These are phyloP conservation scores for Akanthomyces lecanii DNA, from an alignment of 2,329 filamentous ascomycete species.

Conservation along the genomic window DNA sequence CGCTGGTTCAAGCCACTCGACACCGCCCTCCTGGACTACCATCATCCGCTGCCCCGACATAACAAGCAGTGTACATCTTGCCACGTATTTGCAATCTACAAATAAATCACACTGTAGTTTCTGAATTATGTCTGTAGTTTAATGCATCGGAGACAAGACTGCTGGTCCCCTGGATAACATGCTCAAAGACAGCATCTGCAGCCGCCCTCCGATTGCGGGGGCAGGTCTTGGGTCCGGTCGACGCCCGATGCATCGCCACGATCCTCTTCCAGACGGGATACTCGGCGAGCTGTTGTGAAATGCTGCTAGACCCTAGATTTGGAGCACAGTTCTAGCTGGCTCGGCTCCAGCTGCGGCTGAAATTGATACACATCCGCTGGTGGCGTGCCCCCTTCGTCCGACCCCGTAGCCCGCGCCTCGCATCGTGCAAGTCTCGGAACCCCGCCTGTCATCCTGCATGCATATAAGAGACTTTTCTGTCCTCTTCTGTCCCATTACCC, in stretches of 20 bases:
- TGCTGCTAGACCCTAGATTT: too few species aligned
- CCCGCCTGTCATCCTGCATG: neutral
- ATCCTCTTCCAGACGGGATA: neutral
- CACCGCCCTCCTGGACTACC: neutral
- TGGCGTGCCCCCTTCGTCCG: neutral
- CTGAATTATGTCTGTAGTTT: neutral
- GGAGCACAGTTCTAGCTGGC: neutral
- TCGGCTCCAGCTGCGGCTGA: neutral
- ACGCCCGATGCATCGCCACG: neutral
- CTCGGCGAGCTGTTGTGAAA: too few species aligned
- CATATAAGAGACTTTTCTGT: neutral
- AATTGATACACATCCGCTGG: neutral
- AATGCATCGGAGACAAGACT: neutral
- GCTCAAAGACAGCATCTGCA: neutral
- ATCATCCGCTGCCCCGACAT: neutral
- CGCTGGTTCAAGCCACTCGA: neutral
- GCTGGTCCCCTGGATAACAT: neutral
- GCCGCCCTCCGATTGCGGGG: constrained; percentile 7
- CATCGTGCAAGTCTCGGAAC: neutral
- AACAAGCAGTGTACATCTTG: neutral
- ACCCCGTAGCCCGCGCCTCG: neutral
- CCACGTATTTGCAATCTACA: neutral
- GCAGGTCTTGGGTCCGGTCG: neutral
- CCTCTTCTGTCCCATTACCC: too few species aligned
- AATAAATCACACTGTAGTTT: neutral